Evolutionary conservation across 306 rosid species (phyloP).

Genomic region (Casuarina glauca): DNA sequence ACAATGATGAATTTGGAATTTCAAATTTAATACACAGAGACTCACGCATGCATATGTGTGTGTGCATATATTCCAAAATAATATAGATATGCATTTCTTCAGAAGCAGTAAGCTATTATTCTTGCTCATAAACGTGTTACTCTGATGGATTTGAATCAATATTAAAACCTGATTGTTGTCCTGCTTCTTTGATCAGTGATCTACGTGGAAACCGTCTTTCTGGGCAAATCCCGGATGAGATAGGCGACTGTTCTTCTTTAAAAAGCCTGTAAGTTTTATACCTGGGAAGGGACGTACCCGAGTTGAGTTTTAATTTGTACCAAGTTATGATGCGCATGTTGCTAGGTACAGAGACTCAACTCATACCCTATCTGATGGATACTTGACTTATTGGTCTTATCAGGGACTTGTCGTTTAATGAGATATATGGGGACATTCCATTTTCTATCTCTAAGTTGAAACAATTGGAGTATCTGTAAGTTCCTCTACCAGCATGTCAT

Average conservation of each 20-base stretch:
- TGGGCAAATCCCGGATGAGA: constrained; percentile 99
- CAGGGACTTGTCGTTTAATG: constrained; percentile 85
- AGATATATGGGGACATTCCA: constrained; percentile 87
- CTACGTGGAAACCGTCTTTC: constrained; percentile 72
- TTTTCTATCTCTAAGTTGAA: constrained; percentile 91
- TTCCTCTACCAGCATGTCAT: constrained; percentile 16
- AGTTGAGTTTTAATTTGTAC: constrained; percentile 6
- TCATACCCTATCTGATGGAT: neutral
- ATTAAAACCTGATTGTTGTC: neutral
- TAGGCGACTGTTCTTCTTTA: constrained; percentile 87
- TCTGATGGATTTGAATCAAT: neutral
- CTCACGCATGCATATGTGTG: neutral
- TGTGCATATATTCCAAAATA: neutral
- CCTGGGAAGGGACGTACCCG: neutral
- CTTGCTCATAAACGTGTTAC: neutral
- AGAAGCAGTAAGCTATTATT: neutral
- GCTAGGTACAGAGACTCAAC: neutral
- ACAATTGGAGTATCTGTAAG: constrained; percentile 82
- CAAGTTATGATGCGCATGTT: constrained; percentile 5
- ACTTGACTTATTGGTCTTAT: neutral
- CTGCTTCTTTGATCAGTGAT: constrained; percentile 56
- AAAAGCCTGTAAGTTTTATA: constrained; percentile 54
- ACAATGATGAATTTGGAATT: neutral
- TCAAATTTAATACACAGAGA: neutral
- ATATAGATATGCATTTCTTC: neutral